Evolutionary conservation across 1,139 yeast genomes (phyloP), one percentile per base, ranked within the genome.

Genomic region (Scheffersomyces illinoinensis): DNA sequence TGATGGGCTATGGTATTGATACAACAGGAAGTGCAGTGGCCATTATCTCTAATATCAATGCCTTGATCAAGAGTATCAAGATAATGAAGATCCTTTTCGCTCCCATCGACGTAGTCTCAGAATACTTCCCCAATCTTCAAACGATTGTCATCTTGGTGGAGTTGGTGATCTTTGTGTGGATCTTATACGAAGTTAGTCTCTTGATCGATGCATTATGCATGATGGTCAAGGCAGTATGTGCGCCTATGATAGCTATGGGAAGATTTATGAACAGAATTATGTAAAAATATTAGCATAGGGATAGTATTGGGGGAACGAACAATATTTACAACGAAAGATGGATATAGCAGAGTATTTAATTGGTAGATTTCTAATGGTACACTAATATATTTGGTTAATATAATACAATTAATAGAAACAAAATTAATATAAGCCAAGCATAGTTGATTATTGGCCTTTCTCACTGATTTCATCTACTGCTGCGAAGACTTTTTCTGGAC

Each of bases 221-320:
- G 82, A 78, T 79, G 74, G 76, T 81, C 17, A 77, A 77, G 61
- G 83, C 85, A 0, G 67, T 81, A 6, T 81, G 84, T 71, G 82
- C 84, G 2, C 85, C 84, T 5, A 77, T 81, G 79, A 79, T 80
- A 24, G 84, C 84, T 4, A 71, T 80, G 68, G 84, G 84, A 2
- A 63, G 79, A 58, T 74, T 80, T 60, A 77, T 80, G 83, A 79
- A 79, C 64, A 70, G 78, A 57, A 73, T 79, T 47, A 76, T 79
- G 73, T 71, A 57, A 57, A 6, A 17, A 33, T 14, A n/a, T 47
- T 20, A 33, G 43, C 19, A 54, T 23, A 19, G 14, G 26, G 19
- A n/a, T 19, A 23, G 10, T 3, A 17, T 3, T 21, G 10, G 17
- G 12, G 21, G 39, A 20, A 51, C 1, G 47, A 50, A 18, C 7